Base-by-base conservation (phyloP, 2,329 filamentous ascomycete species). In the Alternaria burnsii region DNA sequence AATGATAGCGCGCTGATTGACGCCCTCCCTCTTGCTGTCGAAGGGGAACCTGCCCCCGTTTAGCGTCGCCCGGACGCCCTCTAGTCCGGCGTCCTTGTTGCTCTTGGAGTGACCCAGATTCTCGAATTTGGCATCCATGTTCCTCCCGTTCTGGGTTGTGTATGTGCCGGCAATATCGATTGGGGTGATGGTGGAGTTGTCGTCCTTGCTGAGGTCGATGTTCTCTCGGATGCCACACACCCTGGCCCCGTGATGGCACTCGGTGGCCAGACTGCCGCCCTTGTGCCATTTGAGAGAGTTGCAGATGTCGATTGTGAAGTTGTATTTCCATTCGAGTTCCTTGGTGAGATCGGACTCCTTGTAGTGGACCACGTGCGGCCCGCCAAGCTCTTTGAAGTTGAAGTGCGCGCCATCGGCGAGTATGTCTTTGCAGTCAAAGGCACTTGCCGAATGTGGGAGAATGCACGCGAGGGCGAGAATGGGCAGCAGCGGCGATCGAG, bases 261-360 rank as follows among this genome's bases (percentile, higher is more conserved):
- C 82, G 38, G 6, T 83, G 78, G 67, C 85, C 84, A 18, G 82
- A 79, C 57, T 61, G 2, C 62, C 70, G 1, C 85, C 86, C 43
- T 86, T 87, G 51, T 83, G 85, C 74, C 86, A 86, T 76, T 87
- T 86, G 66, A 97, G 80, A 7, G 87, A 83, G 53, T 83, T 80
- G 80, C 93, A 97, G 50, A 96, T 83, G 71, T 96, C 91, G 58
- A 96, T 75, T 1, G 91, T 94, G 78, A 93, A 96, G 43, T 92
- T 94, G 26, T 88, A 92, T 77, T 95, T 95, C 61, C 82, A 83
- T 28, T 86, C 82, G 16, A 83, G 82, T 16, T 82, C 84, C 20
- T 84, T 83, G 8, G 72, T 72, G 9, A 75, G 59, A 20, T 80
- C 75, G 5, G 76, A 71, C 14, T 81, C 75, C 34, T 84, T 78